A percentile compares a stretch with the other conserved stretches of the same genome.
phyloP scores from a whole-genome alignment of 257 asterid species.

The Solanum chiquidenum region DNA sequence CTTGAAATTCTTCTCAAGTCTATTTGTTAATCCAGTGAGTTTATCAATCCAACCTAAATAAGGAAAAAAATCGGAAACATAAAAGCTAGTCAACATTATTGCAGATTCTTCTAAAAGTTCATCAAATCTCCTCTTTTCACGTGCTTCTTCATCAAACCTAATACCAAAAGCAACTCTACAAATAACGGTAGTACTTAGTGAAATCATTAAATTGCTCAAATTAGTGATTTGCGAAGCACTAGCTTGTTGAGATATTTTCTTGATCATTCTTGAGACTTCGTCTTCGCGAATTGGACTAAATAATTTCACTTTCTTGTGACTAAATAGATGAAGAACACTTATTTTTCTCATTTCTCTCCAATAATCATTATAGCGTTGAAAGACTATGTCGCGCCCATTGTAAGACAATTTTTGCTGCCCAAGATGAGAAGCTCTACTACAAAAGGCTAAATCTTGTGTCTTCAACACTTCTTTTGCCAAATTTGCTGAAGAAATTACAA shows the following conservation, averaged over 20 bases:
- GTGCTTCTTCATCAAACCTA: neutral
- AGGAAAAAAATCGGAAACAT: neutral
- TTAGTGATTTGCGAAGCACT: neutral
- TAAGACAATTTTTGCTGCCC: neutral
- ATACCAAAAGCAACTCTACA: neutral
- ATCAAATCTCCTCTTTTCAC: neutral
- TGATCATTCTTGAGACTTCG: neutral
- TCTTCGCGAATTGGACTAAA: neutral
- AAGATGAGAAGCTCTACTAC: neutral
- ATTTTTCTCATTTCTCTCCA: neutral
- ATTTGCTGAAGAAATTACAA: neutral
- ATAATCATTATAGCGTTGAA: neutral
- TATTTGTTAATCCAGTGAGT: neutral
- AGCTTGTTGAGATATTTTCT: neutral
- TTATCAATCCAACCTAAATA: neutral
- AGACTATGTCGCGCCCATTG: neutral
- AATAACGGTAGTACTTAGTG: neutral
- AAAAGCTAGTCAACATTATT: neutral
- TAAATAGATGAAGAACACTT: neutral
- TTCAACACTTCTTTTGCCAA: neutral
- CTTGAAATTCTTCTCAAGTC: neutral
- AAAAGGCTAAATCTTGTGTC: neutral
- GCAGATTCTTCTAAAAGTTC: neutral
- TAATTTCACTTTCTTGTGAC: neutral
- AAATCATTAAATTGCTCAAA: neutral